Conservation (phyloP, 2,329 filamentous ascomycete species). For the Cyanodermella asteris region DNA sequence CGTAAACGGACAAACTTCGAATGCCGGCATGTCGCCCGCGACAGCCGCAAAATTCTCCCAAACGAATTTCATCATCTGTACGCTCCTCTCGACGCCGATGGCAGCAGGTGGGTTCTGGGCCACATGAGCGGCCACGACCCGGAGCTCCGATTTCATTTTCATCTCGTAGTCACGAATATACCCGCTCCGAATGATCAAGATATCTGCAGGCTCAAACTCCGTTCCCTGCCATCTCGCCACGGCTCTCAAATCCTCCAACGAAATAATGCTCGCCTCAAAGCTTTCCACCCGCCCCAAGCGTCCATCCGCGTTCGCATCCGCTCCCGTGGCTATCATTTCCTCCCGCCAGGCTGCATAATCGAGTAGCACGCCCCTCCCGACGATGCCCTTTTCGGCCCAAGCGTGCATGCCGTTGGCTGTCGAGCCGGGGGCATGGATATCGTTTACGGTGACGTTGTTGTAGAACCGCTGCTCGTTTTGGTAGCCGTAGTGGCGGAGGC, state of each 20-base stretch:
- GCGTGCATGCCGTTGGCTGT: conserved; percentile 11
- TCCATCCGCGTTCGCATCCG: no score
- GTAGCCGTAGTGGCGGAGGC: conserved; percentile 29
- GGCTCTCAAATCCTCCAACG: no score
- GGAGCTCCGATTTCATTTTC: no score
- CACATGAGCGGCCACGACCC: conserved; percentile 14
- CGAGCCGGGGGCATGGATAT: background rate
- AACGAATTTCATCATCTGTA: conserved; percentile 31
- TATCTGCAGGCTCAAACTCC: conserved; percentile 27
- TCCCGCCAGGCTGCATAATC: conserved; percentile 25
- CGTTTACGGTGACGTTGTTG: conserved; percentile 14
- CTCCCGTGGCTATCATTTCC: no score
- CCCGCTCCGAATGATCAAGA: conserved; percentile 33
- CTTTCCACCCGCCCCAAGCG: no score
- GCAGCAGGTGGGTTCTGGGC: conserved; percentile 14
- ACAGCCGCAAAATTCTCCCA: conserved; percentile 37
- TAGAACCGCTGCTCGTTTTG: conserved; percentile 21
- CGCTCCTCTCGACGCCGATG: conserved; percentile 25
- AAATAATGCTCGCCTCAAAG: no score
- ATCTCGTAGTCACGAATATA: conserved; percentile 20
- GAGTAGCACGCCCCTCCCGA: conserved; percentile 26
- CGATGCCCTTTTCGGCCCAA: conserved; percentile 19
- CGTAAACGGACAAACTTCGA: no score
- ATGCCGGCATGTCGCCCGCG: conserved; percentile 32
- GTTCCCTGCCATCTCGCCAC: no score